Evolutionary conservation across 495 filamentous ascomycete species (phyloP).

Genomic region (Tuber brumale): DNA sequence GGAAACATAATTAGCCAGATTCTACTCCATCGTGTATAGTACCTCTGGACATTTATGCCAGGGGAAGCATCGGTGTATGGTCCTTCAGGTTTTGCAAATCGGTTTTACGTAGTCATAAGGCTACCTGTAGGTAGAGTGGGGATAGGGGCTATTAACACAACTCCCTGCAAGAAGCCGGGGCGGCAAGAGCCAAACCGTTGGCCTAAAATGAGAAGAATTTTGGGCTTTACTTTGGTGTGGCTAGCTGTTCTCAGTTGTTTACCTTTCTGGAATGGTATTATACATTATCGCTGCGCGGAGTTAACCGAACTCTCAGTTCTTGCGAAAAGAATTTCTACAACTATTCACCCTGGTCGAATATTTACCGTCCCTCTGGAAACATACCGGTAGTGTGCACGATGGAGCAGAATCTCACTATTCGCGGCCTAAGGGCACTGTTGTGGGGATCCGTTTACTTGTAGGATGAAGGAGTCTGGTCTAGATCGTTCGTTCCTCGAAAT

Average conservation of each 20-base stretch:
- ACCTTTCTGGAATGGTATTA: neutral
- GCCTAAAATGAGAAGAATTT: neutral
- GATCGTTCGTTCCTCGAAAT: neutral
- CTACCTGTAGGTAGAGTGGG: neutral
- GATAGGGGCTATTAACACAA: neutral
- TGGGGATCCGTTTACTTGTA: too few relatives aligned
- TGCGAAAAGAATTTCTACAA: neutral
- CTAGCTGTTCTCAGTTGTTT: neutral
- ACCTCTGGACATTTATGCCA: neutral
- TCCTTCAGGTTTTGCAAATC: neutral
- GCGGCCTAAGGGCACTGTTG: too few relatives aligned
- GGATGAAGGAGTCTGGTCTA: too few relatives aligned
- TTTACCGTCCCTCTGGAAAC: neutral
- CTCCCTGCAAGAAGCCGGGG: neutral
- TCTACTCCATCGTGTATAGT: neutral
- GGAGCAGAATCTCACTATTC: neutral
- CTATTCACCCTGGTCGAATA: neutral
- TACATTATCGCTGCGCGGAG: neutral
- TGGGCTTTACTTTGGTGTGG: neutral
- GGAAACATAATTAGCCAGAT: neutral
- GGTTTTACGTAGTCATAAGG: neutral
- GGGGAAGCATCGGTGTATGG: neutral
- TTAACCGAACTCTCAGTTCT: neutral
- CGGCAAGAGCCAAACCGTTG: neutral
- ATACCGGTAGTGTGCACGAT: neutral